Base-by-base conservation (phyloP, 2,329 filamentous ascomycete genomes). In the Penicillium corylophilum region DNA sequence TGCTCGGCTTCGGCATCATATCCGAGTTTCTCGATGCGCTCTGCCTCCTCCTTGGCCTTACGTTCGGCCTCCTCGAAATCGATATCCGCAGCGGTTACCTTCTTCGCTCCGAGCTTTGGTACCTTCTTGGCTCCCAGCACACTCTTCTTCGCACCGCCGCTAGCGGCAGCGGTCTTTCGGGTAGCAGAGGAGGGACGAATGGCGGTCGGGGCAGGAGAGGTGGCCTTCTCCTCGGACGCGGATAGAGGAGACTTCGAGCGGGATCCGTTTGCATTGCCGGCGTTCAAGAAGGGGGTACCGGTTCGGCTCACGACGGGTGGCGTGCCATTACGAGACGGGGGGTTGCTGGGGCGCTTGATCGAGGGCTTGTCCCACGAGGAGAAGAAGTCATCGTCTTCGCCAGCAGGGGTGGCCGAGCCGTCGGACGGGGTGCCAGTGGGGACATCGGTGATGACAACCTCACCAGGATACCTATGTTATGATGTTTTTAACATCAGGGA, bases 341-440 rank as follows among this genome's bases (percentile, higher is more conserved):
- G 93, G 61, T 95, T 95, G 59, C 90, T 96, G 31, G 93, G 93
- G 64, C 91, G 86, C 81, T 97, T 99, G 76, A 99, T 95, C 4
- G 91, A 84, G 20, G 94, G 94, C 77, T 97, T 96, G 69, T 97
- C 94, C 94, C 93, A 99, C 0, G 91, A 96, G 9, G 93, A 96
- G 76, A 99, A 99, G 80, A 99, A 99, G 71, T 97, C 94, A 67
- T 96, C 92, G 18, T 87, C 86, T 20, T 96, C 91, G 61, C 85
- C 88, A 41, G 88, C 82, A n/a, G 92, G 89, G 10, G 90, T 95
- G 60, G 81, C 84, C 33, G 84, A 79, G 60, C 83, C 86, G 54
- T 90, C 86, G 47, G 76, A 77, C 44, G 81, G 77, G 22, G 76
- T 77, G 46, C 85, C 82, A 56, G 81, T 79, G 50, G 76, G 74